Percentiles rank a stretch among this genome's conserved stretches.
These are phyloP conservation scores for Nicotiana tabacum DNA, from an alignment of 257 asterid genomes.

Conservation along the genomic window DNA sequence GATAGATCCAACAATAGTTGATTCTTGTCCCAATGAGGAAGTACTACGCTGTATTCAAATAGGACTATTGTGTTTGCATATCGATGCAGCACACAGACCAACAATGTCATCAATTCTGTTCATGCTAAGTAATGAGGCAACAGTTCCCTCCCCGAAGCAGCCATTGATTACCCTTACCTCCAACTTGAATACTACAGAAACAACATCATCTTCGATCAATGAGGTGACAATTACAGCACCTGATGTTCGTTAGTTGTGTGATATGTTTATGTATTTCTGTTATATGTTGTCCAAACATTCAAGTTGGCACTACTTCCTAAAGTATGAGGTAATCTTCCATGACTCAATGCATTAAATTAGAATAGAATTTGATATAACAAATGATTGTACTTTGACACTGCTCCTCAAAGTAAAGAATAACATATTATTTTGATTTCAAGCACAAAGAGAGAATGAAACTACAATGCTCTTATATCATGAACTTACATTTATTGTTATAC, in stretches of 20 bases:
- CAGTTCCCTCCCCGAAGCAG: constrained; percentile 15
- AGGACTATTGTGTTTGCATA: constrained; percentile 32
- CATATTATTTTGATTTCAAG: too few species aligned
- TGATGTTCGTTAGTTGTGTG: neutral
- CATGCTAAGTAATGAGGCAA: constrained; percentile 20
- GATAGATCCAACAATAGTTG: constrained; percentile 17
- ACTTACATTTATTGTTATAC: too few species aligned
- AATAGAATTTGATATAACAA: neutral
- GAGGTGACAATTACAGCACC: constrained; percentile 17
- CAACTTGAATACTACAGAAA: neutral
- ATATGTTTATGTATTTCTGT: neutral
- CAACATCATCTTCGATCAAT: constrained; percentile 3
- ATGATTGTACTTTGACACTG: too few species aligned
- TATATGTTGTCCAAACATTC: neutral
- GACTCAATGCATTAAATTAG: neutral
- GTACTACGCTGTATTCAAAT: constrained; percentile 23
- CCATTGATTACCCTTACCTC: constrained; percentile 15
- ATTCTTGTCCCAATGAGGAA: constrained; percentile 1
- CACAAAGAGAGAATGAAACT: too few species aligned
- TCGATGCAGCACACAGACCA: constrained; percentile 21
- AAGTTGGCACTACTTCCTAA: neutral
- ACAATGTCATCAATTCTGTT: constrained; percentile 10
- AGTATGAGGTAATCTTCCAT: neutral
- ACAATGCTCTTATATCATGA: too few species aligned
- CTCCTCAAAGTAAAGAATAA: too few species aligned